phyloP scores from a whole-genome alignment of 352 stramenopile species.

The Globisporangium cederbergense region DNA sequence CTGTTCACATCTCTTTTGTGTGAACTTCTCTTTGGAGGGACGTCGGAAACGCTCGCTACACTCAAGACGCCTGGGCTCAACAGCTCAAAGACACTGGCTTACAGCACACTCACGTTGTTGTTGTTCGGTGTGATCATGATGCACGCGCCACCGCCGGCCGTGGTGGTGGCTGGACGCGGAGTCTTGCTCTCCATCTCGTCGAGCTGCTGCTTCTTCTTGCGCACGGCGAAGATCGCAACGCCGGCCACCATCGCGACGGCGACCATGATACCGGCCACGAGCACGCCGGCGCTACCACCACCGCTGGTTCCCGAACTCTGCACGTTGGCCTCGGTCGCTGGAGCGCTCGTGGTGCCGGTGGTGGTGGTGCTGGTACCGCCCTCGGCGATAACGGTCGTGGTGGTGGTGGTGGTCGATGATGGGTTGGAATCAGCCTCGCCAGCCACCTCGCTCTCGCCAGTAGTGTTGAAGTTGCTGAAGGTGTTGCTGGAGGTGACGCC shows the following conservation, averaged over 20 bases:
- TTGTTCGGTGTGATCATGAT: slow-evolving; percentile 56
- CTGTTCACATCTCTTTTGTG: neutral
- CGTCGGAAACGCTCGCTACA: neutral
- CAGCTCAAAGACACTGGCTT: slow-evolving; percentile 1
- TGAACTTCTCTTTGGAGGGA: neutral
- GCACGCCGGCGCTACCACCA: slow-evolving; percentile 10
- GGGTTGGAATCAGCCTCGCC: slow-evolving; percentile 5
- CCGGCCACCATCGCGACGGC: slow-evolving; percentile 45
- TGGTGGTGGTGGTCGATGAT: neutral
- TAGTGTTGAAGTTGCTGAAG: neutral
- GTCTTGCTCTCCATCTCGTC: slow-evolving; percentile 66
- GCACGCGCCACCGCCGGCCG: slow-evolving; percentile 27
- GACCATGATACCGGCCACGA: slow-evolving; percentile 30
- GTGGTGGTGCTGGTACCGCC: slow-evolving; percentile 1
- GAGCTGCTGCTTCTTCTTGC: slow-evolving; percentile 62
- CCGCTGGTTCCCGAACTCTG: slow-evolving; percentile 21
- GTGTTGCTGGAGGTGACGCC: slow-evolving; percentile 6
- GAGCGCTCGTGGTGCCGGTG: slow-evolving; percentile 20
- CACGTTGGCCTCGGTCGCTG: slow-evolving; percentile 39
- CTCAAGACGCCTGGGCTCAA: neutral
- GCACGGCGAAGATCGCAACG: slow-evolving; percentile 50
- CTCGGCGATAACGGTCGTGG: slow-evolving; percentile 13
- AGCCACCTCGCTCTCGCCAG: slow-evolving; percentile 15
- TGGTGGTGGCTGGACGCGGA: slow-evolving; percentile 23
- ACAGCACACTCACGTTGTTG: slow-evolving; percentile 26